A percentile compares a stretch with the other conserved stretches of the same genome.
Evolutionary conservation across 2,329 filamentous ascomycete genomes (phyloP).

Genomic region (Sordariomycetes sp.): DNA sequence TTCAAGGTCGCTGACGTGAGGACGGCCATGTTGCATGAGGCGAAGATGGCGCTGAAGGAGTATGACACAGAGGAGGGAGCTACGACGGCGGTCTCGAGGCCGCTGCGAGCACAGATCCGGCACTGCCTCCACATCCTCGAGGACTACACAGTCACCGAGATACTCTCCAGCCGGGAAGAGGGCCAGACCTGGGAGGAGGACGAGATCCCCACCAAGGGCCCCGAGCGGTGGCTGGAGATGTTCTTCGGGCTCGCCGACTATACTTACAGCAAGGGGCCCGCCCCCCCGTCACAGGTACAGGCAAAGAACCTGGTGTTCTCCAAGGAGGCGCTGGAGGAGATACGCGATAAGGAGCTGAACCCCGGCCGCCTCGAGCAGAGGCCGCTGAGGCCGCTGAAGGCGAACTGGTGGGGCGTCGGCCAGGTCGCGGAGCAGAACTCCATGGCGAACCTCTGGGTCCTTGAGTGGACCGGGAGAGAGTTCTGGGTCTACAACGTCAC

Average conservation of each 20-base stretch:
- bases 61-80: not conserved
- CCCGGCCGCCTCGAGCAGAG: too few species aligned
- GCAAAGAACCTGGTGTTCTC: too few species aligned
- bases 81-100: not conserved
- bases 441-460: not conserved
- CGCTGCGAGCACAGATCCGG: not conserved
- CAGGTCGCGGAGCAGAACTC: conserved; percentile 1
- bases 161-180: not conserved
- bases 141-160: not conserved
- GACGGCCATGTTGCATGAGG: not conserved
- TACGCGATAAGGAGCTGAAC: too few species aligned
- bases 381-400: not conserved
- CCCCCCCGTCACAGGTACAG: too few species aligned
- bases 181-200: not conserved
- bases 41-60: not conserved
- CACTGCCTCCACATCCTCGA: not conserved
- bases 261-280: too few species aligned
- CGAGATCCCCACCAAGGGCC: not conserved
- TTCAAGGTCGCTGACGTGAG: not conserved
- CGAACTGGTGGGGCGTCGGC: not conserved
- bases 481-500: not conserved
- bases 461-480: not conserved
- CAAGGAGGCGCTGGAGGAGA: too few species aligned
- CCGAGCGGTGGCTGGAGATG: not conserved
- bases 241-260: not conserved